These are phyloP conservation scores for Solioccasus polychromus DNA, from an alignment of 768 basidiomycete genomes.

Conservation along the genomic window DNA sequence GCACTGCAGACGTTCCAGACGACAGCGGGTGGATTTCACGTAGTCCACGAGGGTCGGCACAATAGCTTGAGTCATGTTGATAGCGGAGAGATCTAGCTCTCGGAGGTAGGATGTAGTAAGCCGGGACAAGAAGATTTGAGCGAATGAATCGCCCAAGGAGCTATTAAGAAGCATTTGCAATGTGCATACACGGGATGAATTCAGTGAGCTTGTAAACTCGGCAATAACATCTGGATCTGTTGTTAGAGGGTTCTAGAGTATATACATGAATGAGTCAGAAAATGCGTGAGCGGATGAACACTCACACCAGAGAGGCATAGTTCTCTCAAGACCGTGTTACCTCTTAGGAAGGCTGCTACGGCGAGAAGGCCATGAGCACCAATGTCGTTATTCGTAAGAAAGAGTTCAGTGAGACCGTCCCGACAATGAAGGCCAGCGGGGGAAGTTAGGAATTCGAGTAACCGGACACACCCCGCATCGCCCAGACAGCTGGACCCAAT, in stretches of 20 bases:
- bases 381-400: constrained; percentile 55
- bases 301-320: constrained; percentile 60
- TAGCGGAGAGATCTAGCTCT: constrained; percentile 55
- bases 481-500: constrained; percentile 56
- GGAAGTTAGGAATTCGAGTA: constrained; percentile 56
- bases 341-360: constrained; percentile 49
- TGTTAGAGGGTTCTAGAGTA: constrained; percentile 40
- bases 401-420: constrained; percentile 47
- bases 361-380: constrained; percentile 53
- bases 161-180: constrained; percentile 51
- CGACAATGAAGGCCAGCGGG: constrained; percentile 41
- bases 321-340: constrained; percentile 44
- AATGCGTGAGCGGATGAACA: constrained; percentile 3
- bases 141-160: constrained; percentile 50
- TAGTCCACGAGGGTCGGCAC: constrained; percentile 45
- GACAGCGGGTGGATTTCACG: constrained; percentile 49
- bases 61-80: constrained; percentile 42
- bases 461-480: constrained; percentile 51
- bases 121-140: constrained; percentile 45
- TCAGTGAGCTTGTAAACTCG: constrained; percentile 49
- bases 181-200: constrained; percentile 48
- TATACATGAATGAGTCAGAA: constrained; percentile 12
- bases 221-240: constrained; percentile 34
- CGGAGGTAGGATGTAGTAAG: constrained; percentile 48
- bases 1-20: constrained; percentile 47